Base-by-base conservation (phyloP, 202 grass and related monocot genomes). In the Bolboschoenoplectus hybrid region DNA sequence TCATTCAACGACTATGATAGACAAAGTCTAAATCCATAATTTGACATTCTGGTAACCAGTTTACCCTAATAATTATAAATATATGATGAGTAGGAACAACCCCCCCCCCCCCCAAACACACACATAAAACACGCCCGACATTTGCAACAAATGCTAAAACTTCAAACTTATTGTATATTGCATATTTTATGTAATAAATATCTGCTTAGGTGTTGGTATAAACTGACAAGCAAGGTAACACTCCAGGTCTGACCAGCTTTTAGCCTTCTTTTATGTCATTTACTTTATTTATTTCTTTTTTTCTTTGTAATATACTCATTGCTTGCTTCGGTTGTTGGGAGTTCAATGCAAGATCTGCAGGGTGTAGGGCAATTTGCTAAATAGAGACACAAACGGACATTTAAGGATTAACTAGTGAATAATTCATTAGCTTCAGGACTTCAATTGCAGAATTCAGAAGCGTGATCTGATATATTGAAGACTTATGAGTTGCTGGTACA, bases 61-160 rank as follows among this genome's bases (percentile, higher is more conserved):
- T 79, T 79, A 13, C 32, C 17, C 34, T 35, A 57, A 79, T 41
- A 79, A 79, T 77, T 45, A 71, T 45, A 41, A 45, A 71, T n/a
- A 32, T 32, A 8, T 63, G n/a, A 17, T 53, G 38, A 76, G 14
- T 5, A 63, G 3, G 0, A 73, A 10, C 8, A 41, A 17, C 70
- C 7, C 70, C 70, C 35, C 7, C 32, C 45, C 6, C 69, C n/a
- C 2, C 14, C 40, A 26, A 26, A 26, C 26, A 26, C 26, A 26
- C 26, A 26, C 26, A 26, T 26, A 26, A 26, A 26, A 26, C 26
- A 26, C 26, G 26, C 26, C 26, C 26, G 26, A 78, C 17, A 61
- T 39, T 53, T 35, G 46, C 74, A 56, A 2, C 45, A 9, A 57
- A 34, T 78, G 51, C 74, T 57, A 56, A 78, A 76, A 55, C 71